Percentiles rank a stretch among this genome's conserved stretches.
These are phyloP conservation scores for Brettanomyces naardenensis DNA, from an alignment of 805 yeast genomes.

Conservation along the genomic window DNA sequence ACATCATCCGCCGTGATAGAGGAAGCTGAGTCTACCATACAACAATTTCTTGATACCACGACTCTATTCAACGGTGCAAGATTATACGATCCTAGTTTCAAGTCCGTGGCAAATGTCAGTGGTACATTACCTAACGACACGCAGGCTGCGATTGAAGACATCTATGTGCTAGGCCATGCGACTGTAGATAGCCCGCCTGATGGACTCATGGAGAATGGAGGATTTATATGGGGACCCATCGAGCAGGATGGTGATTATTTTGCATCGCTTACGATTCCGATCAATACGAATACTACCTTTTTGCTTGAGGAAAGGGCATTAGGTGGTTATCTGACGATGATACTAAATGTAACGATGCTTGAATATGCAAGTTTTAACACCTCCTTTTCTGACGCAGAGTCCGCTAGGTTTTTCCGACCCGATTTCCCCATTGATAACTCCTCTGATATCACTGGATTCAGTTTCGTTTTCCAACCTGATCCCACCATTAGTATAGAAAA, in stretches of 20 bases:
- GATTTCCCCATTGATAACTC: constrained; percentile 14
- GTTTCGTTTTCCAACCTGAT: constrained; percentile 34
- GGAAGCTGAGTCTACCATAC: constrained; percentile 37
- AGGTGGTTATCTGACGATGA: constrained; percentile 64
- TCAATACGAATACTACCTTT: constrained; percentile 67
- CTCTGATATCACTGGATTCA: constrained; percentile 27
- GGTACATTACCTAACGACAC: constrained; percentile 26
- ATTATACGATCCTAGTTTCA: constrained; percentile 55
- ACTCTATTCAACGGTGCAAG: constrained; percentile 56
- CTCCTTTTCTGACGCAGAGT: constrained; percentile 30
- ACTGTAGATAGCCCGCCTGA: constrained; percentile 30
- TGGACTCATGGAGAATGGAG: constrained; percentile 32
- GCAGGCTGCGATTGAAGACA: constrained; percentile 32
- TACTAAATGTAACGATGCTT: constrained; percentile 39
- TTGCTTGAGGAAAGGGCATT: constrained; percentile 48
- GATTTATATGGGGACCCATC: constrained; percentile 63
- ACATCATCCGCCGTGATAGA: constrained; percentile 42
- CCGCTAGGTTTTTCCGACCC: constrained; percentile 20
- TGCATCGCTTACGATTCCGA: constrained; percentile 72
- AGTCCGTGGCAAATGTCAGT: constrained; percentile 35
- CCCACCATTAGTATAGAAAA: background rate
- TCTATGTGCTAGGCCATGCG: constrained; percentile 23
- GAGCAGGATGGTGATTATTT: constrained; percentile 38
- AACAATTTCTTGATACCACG: constrained; percentile 58
- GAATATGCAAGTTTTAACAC: constrained; percentile 32